Evolutionary conservation across 306 rosid genomes (phyloP).

Genomic region (Parietaria judaica): DNA sequence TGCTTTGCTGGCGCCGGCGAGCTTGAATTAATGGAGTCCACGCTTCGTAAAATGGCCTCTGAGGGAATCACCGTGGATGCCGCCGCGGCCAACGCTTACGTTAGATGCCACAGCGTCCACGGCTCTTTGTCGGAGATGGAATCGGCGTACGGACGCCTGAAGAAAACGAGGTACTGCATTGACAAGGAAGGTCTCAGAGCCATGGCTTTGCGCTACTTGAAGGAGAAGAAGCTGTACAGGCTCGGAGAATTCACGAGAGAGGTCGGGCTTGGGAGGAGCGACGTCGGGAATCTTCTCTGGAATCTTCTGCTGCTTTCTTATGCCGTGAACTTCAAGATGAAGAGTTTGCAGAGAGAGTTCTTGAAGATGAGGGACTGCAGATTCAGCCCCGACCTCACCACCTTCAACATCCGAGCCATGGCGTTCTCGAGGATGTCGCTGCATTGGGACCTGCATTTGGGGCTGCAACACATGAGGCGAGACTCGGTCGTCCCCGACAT

Average conservation of each 20-base stretch:
- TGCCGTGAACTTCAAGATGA: constrained; percentile 87
- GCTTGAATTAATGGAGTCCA: constrained; percentile 61
- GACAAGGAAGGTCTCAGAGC: constrained; percentile 58
- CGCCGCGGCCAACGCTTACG: constrained; percentile 47
- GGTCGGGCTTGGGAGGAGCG: constrained; percentile 65
- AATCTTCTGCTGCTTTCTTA: constrained; percentile 77
- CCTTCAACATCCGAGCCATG: constrained; percentile 72
- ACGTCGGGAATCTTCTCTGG: constrained; percentile 78
- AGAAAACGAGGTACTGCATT: constrained; percentile 52
- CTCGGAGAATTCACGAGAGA: constrained; percentile 71
- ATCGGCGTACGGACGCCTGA: constrained; percentile 51
- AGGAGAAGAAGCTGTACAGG: constrained; percentile 43
- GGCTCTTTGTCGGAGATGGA: constrained; percentile 75
- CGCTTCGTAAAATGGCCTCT: constrained; percentile 53
- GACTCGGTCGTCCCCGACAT: constrained; percentile 65
- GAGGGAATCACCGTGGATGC: constrained; percentile 41
- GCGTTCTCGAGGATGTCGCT: constrained; percentile 91
- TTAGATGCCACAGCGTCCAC: constrained; percentile 46
- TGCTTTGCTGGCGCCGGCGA: constrained; percentile 73
- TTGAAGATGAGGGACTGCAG: constrained; percentile 66
- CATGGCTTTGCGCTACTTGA: constrained; percentile 51
- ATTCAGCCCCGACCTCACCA: constrained; percentile 66
- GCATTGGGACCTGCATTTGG: constrained; percentile 93
- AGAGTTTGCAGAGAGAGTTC: constrained; percentile 80
- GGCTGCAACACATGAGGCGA: constrained; percentile 74